Base-by-base conservation (phyloP, 768 basidiomycete species). In the Lactarius hengduanensis region DNA sequence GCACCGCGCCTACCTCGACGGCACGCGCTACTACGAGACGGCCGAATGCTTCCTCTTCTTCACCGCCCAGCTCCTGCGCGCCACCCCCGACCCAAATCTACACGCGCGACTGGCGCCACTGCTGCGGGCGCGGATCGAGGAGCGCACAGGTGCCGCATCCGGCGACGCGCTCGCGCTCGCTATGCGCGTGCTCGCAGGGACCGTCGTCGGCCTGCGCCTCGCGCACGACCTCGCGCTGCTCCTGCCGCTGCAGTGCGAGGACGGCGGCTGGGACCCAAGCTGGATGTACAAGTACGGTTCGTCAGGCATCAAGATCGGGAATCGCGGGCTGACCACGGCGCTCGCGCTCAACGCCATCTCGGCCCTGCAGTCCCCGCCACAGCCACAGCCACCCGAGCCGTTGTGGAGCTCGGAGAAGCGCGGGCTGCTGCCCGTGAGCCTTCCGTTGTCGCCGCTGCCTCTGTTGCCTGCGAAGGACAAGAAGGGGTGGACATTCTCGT, bases 261-360 rank as follows among this genome's bases (percentile, higher is more conserved):
- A 86, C 69, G 86, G 86, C 20, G 81, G 83, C 4, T 87, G 83
- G 82, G 80, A 78, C 28, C 76, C 76, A 10, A 80, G 86, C 1
- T 85, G 83, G 83, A 76, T 86, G 22, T 87, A 84, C 76, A 83
- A 80, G 72, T 84, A 82, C 64, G 83, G 82, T 4, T 77, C 78
- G 0, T 78, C 81, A 0, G 81, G 79, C 0, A 73, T 84, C 58
- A 77, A 74, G 59, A 82, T 86, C 34, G 81, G 83, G 15, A 86
- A 86, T 72, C 79, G 82, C 7, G 84, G 85, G 0, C 74, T 86
- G 26, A 81, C 81, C 2, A 86, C 84, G 28, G 84, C 84, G 1
- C 70, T 85, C 30, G 84, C 84, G 15, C 72, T 85, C 65, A 81
- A 81, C 43, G 85, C 85, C 9, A 77, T 85, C 47, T 73, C 78